A percentile compares a stretch with the other conserved stretches of the same genome.
Evolutionary conservation across 164 flowering plant species (phyloP).

Genomic region (Piper betle): DNA sequence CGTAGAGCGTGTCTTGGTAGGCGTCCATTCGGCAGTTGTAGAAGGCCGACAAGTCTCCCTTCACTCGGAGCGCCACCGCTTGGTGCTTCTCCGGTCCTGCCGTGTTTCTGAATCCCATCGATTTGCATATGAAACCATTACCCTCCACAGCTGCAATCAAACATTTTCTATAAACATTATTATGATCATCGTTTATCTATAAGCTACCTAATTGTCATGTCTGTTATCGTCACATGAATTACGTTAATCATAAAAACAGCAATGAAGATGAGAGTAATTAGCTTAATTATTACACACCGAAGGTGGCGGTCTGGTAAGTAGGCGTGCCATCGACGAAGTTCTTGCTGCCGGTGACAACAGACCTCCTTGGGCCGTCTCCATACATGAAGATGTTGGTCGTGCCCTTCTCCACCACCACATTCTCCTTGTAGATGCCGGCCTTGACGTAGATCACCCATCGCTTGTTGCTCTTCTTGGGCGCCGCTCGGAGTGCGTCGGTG

Average conservation of each 20-base stretch:
- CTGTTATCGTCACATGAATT: too few relatives aligned
- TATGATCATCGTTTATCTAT: too few relatives aligned
- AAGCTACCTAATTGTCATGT: too few relatives aligned
- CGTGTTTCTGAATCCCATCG: constrained; percentile 46
- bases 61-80: constrained; percentile 42
- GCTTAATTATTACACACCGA: too few relatives aligned
- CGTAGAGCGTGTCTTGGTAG: constrained; percentile 47
- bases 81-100: constrained; percentile 20
- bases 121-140: constrained; percentile 26
- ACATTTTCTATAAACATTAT: too few relatives aligned
- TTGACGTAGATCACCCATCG: constrained; percentile 37
- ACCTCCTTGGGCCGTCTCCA: constrained; percentile 41
- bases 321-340: constrained; percentile 11
- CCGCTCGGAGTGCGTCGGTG: constrained; percentile 23
- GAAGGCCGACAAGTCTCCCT: constrained; percentile 31
- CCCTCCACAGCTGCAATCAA: constrained; percentile 28
- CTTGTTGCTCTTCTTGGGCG: constrained; percentile 16
- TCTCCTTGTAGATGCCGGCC: constrained; percentile 38
- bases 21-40: constrained; percentile 49
- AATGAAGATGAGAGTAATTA: too few relatives aligned
- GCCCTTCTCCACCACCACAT: constrained; percentile 8
- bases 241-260: too few relatives aligned
- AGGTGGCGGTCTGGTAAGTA: constrained; percentile 11
- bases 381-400: constrained; percentile 22
- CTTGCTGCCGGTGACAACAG: constrained; percentile 28